These are phyloP conservation scores for Babjeviella inositovora DNA, from an alignment of 805 yeast genomes.

Conservation along the genomic window DNA sequence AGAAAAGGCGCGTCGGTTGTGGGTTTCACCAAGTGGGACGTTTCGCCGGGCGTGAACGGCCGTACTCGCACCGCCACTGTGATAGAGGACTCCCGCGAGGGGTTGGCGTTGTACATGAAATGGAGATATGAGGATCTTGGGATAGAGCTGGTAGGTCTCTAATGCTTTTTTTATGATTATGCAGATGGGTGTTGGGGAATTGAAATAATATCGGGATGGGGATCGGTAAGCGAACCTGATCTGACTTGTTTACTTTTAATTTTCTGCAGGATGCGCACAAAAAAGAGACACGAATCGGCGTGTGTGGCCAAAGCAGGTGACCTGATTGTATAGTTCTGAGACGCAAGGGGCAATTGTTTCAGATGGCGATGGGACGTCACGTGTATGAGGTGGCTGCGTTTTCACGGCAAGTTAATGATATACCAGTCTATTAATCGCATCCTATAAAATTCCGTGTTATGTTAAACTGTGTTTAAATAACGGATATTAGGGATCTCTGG, in stretches of 20 bases:
- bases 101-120: not conserved
- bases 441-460: too few relatives aligned
- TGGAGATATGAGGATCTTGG: not conserved
- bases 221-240: not conserved
- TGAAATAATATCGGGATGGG: not conserved
- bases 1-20: constrained; percentile 20
- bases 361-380: too few relatives aligned
- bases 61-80: constrained; percentile 71
- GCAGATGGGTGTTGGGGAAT: not conserved
- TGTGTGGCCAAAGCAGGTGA: not conserved
- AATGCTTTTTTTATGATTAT: not conserved
- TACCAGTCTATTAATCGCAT: too few relatives aligned
- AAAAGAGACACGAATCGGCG: not conserved
- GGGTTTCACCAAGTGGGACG: constrained; percentile 22
- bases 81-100: constrained; percentile 36
- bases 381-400: too few relatives aligned
- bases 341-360: constrained; percentile 1
- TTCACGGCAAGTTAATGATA: too few relatives aligned
- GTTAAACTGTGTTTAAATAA: too few relatives aligned
- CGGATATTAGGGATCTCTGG: too few relatives aligned
- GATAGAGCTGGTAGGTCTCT: not conserved
- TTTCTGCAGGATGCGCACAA: not conserved
- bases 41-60: constrained; percentile 58
- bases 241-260: not conserved
- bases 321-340: not conserved